Conservation (phyloP, 306 rosid genomes). For the Betula pendula region DNA sequence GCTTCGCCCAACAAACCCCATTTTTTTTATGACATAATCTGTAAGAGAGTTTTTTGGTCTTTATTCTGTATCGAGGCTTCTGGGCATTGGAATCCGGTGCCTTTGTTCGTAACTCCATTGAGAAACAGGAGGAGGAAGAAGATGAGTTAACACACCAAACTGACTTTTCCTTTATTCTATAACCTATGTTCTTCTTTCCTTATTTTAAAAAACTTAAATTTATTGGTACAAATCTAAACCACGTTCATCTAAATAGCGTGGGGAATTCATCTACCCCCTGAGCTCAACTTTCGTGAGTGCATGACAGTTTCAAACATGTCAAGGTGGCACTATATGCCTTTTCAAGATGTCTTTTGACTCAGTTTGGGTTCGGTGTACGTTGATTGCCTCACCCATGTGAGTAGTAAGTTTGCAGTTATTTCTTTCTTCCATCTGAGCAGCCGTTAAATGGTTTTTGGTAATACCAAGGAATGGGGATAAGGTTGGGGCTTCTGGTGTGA, state of each 20-base stretch:
- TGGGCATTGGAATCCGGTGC: not conserved
- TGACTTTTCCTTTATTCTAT: no score
- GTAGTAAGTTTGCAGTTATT: conserved; percentile 7
- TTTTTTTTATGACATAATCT: conserved; percentile 19
- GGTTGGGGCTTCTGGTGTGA: not conserved
- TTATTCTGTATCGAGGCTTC: conserved; percentile 24
- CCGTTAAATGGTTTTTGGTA: not conserved
- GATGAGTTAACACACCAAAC: not conserved
- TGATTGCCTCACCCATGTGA: conserved; percentile 11
- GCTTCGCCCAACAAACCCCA: conserved; percentile 23
- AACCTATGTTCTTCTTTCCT: no score
- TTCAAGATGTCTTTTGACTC: conserved; percentile 1
- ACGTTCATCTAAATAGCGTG: conserved; percentile 15
- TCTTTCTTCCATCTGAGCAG: not conserved
- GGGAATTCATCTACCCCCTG: not conserved
- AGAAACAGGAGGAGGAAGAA: not conserved
- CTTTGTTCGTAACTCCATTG: conserved; percentile 28
- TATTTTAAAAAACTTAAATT: no score
- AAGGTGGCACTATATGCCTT: not conserved
- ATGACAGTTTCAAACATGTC: conserved; percentile 18
- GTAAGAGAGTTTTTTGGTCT: conserved; percentile 40
- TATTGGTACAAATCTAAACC: not conserved
- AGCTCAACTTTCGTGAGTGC: conserved; percentile 7
- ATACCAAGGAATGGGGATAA: not conserved
- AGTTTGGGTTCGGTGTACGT: not conserved